Evolutionary conservation across 148 eudicot genomes (phyloP), one percentile per base, ranked within the genome.

Genomic region (Cornus controversa): DNA sequence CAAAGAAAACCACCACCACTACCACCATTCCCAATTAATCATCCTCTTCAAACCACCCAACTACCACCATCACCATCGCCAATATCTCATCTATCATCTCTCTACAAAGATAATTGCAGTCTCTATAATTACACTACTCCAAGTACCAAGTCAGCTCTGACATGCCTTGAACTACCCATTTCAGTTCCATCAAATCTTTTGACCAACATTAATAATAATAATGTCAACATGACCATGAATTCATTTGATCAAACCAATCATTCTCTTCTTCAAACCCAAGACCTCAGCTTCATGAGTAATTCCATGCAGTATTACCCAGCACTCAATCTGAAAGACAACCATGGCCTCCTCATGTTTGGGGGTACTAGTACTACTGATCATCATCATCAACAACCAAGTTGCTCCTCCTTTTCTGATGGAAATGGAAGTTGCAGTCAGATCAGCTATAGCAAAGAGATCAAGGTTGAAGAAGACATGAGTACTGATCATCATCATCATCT

Each of bases 391-490:
- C 75, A 75, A 50, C 79, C 78, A 25, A 82, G 80, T 76, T 85
- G 82, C 34, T 82, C 86, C 14, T 82, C 86, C 14, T 83, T 86
- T n/a, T 86, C 86, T 36, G 88, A 86, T 71, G 85, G 85, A 47
- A 31, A 5, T 5, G 2, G 2, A 31, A 85, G 88, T 67, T 74
- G 78, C 73, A 71, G 74, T 29, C 82, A 82, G 69, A 79, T 78
- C 58, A 81, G 72, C 75, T 69, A 77, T 67, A 79, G 81, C 2
- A 71, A 76, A 24, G 84, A 80, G 58, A 62, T 83, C 13, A 86
- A 83, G 57, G 82, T 78, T 74, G 89, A 86, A 67, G 77, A 75
- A 67, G 77, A 75, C 22, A 73, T 81, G 60, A 72, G 70, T n/a
- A n/a, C n/a, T n/a, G n/a, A n/a, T n/a, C n/a, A n/a, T n/a, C n/a